Percentiles rank a stretch among this genome's conserved stretches.
These are phyloP conservation scores for Protomyces gravidus DNA, from an alignment of 1,139 yeast genomes.

Conservation along the genomic window DNA sequence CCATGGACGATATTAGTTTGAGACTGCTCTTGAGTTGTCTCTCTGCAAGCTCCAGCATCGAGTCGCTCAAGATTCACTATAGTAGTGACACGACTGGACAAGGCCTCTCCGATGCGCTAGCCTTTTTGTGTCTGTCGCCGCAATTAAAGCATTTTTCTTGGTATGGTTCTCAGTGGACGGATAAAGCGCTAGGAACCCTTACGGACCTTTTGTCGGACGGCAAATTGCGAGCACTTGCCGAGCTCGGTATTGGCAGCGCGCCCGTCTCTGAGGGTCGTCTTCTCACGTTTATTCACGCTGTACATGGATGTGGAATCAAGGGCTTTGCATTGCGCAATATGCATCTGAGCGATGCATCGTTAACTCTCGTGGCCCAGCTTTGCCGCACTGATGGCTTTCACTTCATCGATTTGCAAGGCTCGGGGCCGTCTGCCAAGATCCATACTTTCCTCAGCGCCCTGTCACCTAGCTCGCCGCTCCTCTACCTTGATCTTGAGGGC, in stretches of 20 bases:
- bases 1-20: constrained; percentile 8
- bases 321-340: constrained; percentile 1
- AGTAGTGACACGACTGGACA: constrained; percentile 1
- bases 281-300: neutral
- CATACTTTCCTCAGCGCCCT: neutral
- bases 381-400: neutral
- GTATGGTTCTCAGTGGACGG: constrained; percentile 8
- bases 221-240: constrained; percentile 8
- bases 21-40: constrained; percentile 16
- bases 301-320: neutral
- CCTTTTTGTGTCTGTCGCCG: constrained; percentile 19
- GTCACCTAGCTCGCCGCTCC: neutral
- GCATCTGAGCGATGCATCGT: neutral
- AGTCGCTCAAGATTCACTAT: constrained; percentile 3
- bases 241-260: constrained; percentile 1
- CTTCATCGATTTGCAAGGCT: constrained; percentile 7
- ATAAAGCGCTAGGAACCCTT: neutral
- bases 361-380: constrained; percentile 1
- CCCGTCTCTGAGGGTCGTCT: neutral
- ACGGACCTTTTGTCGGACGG: constrained; percentile 1
- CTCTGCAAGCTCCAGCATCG: constrained; percentile 8
- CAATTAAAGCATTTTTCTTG: constrained; percentile 9
- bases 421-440: neutral
- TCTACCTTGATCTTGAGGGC: constrained; percentile 6
- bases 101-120: constrained; percentile 10